Evolutionary conservation across 1,284 basidiomycete genomes (phyloP), one percentile per base, ranked within the genome.

Genomic region (Pholiota adiposa): DNA sequence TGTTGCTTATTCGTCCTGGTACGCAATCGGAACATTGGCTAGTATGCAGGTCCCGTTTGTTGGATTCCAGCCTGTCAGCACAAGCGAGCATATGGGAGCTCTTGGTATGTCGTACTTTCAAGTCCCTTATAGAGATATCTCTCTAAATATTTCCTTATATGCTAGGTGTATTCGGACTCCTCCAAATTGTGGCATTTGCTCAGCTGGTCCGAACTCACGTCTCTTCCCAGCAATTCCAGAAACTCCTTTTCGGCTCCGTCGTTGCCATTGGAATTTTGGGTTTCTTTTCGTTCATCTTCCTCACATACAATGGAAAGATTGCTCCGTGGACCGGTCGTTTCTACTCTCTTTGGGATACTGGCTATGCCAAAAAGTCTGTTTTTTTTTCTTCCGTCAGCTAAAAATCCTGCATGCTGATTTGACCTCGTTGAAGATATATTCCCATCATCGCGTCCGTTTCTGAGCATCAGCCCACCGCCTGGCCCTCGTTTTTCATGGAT

Each of bases 11-110:
- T 97, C 94, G 34, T 90, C 93, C 12, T 99, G 96, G 94, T 99
- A 99, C 75, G 93, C 94, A 21, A 92, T 99, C 65, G 97, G 97
- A 51, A 99, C 97, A 5, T 84, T 99, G 60, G 86, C 96, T 5
- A 97, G 94, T 70, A 99, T 99, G 97, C 96, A 98, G 77, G 97
- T 99, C 1, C 97, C 97, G 2, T 99, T 99, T 71, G 97, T 99
- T 65, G 97, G 97, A 38, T 99, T 98, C 85, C 94, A 98, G 69
- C 97, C 97, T n/a, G 90, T 99, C 36, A 86, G 91, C 51, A 99
- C 97, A 0, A 96, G 93, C 65, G 97, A 99, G 79, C 97, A 99
- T 76, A 99, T 99, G 97, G 96, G 93, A 6, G 96, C 97, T 1
- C 84, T 99, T 59, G 97, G 94, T 86, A 71, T 48, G 76, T 72